phyloP scores from a whole-genome alignment of 2,329 filamentous ascomycete genomes.

The Blastomyces gilchristii region DNA sequence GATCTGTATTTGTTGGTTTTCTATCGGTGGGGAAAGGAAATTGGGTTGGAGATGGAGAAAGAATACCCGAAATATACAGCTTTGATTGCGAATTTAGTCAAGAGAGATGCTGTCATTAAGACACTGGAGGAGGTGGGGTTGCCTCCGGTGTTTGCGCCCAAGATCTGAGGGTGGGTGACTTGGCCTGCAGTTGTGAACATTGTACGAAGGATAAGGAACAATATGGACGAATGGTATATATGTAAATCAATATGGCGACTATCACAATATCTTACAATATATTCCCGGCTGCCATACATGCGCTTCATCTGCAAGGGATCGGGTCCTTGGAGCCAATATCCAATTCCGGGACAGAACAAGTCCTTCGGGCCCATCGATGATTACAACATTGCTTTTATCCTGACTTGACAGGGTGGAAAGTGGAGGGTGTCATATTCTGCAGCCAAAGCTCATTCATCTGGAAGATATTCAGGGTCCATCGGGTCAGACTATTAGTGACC shows the following conservation, averaged over 20 bases:
- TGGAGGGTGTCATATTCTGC: conserved; percentile 39
- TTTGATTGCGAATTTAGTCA: background rate
- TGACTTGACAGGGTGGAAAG: conserved; percentile 21
- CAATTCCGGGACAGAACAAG: conserved; percentile 17
- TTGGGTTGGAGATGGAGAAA: conserved; percentile 18
- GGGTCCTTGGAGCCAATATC: background rate
- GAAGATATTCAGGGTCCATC: background rate
- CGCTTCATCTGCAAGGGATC: background rate
- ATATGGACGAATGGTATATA: background rate
- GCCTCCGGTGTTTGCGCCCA: background rate
- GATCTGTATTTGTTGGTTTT: conserved; percentile 28
- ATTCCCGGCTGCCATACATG: background rate
- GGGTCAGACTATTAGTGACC: background rate
- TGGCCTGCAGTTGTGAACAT: background rate
- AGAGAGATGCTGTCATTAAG: conserved; percentile 1
- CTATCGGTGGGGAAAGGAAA: conserved; percentile 23
- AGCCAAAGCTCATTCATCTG: conserved; percentile 33
- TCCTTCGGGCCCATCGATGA: conserved; percentile 31
- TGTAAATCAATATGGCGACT: background rate
- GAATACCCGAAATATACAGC: conserved; percentile 14
- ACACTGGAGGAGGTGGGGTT: conserved; percentile 1
- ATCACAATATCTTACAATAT: background rate
- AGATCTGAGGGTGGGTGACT: background rate
- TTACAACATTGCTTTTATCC: conserved; percentile 31
- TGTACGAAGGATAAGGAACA: background rate